phyloP scores from a whole-genome alignment of 1,284 basidiomycete genomes.

The Somion occarium region DNA sequence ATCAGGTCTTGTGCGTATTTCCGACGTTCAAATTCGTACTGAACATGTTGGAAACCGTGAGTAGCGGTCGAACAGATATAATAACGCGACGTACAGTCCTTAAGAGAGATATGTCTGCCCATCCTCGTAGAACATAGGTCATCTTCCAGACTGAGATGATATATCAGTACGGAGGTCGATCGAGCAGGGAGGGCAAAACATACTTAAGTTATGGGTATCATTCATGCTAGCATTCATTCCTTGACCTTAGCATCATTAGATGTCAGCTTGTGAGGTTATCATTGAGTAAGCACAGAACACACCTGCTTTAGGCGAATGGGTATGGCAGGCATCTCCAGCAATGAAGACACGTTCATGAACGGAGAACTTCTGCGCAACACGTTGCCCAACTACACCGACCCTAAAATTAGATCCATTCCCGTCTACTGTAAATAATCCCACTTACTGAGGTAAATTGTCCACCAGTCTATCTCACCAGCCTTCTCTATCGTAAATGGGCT shows the following conservation, averaged over 20 bases:
- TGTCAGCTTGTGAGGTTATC: no score
- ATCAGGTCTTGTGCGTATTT: conserved; percentile 81
- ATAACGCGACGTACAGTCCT: conserved; percentile 54
- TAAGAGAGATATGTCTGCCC: conserved; percentile 61
- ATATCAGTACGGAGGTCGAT: background rate
- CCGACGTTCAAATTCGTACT: conserved; percentile 72
- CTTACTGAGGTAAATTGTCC: conserved; percentile 66
- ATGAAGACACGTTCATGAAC: conserved; percentile 73
- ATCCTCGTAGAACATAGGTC: conserved; percentile 65
- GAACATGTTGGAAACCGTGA: background rate
- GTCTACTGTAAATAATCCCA: background rate
- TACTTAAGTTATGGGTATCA: conserved; percentile 74
- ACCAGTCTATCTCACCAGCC: conserved; percentile 68
- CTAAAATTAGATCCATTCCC: background rate
- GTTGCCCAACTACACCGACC: conserved; percentile 57
- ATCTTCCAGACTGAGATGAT: conserved; percentile 65
- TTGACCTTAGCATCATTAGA: no score
- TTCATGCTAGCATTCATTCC: conserved; percentile 79
- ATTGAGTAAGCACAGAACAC: no score
- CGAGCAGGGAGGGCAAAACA: conserved; percentile 7
- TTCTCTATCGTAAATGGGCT: conserved; percentile 62
- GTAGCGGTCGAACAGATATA: conserved; percentile 2
- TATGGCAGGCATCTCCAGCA: conserved; percentile 79
- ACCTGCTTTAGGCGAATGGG: conserved; percentile 77
- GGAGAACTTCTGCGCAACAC: conserved; percentile 68